Percentiles rank a stretch among this genome's conserved stretches.
phyloP scores from a whole-genome alignment of 2,329 filamentous ascomycete species.

The Phoma sp. region DNA sequence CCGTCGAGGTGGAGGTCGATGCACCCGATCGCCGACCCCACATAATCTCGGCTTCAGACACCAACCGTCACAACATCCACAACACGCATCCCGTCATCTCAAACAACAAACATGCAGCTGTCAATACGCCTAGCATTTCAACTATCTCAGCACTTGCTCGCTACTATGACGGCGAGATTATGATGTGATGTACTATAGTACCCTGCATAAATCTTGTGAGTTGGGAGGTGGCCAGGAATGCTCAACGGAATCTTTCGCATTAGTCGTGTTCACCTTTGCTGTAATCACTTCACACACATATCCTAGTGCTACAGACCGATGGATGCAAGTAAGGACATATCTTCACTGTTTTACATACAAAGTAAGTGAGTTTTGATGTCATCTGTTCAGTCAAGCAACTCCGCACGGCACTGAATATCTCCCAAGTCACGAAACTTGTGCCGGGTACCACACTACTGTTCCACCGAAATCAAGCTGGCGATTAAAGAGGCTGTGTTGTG shows the following conservation, averaged over 20 bases:
- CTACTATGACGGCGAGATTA: not conserved
- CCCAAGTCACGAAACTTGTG: too few relatives aligned
- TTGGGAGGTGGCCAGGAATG: too few relatives aligned
- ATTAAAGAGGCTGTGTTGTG: not conserved
- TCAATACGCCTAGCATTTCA: constrained; percentile 8
- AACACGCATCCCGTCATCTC: constrained; percentile 15
- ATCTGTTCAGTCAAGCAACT: too few relatives aligned
- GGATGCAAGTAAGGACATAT: too few relatives aligned
- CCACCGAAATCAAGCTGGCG: not conserved
- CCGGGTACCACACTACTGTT: not conserved
- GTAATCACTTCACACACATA: too few relatives aligned
- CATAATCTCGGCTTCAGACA: constrained; percentile 29
- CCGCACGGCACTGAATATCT: too few relatives aligned
- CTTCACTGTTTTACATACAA: too few relatives aligned
- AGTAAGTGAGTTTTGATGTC: too few relatives aligned
- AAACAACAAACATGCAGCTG: constrained; percentile 12
- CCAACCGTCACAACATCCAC: constrained; percentile 31
- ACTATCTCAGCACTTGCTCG: not conserved
- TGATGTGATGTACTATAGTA: not conserved
- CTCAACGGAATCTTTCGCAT: too few relatives aligned
- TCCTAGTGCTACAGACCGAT: too few relatives aligned
- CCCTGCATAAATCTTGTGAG: too few relatives aligned
- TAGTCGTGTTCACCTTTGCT: too few relatives aligned
- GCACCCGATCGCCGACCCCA: constrained; percentile 30
- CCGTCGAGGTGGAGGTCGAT: constrained; percentile 14